Base-by-base conservation (phyloP, 2,329 filamentous ascomycete species). In the Pseudogymnoascus sp. region DNA sequence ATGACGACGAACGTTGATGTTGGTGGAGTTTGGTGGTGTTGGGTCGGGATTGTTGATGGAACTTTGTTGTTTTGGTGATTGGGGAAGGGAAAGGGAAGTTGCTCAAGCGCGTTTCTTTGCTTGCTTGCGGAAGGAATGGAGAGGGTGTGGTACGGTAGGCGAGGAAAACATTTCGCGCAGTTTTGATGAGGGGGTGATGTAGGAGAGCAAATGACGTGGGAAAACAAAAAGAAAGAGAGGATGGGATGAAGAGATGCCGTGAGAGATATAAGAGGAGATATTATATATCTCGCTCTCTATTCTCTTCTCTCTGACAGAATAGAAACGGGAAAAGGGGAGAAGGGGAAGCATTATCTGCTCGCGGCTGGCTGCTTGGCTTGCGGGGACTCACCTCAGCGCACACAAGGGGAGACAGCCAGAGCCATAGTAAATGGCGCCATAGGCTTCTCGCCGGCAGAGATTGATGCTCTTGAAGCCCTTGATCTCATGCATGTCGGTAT, bases 1-100 rank as follows among this genome's bases (percentile, higher is more conserved):
- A 50, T 44, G 60, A 40, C 33, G 38, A 62, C 60, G 60, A 64
- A 64, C 61, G 63, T 69, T 62, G 67, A 66, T 65, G 66, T n/a
- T n/a, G n/a, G n/a, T n/a, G n/a, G n/a, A n/a, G n/a, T n/a, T 64
- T 64, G 26, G 61, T 33, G 59, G 31, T 42, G 61, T 60, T 42
- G 64, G 56, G 29, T 37, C 21, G 16, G 56, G 56, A 16, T 21
- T 38, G 56, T 60, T 38, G 56, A 60, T 37, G 31, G 56, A 37
- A 60, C 35, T 35, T 60, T 35, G 56, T 37, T 60, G 56, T 60
- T 60, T 60, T 60, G 31, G 56, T 60, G 56, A 60, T 60, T 35
- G n/a, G 31, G 44, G 14, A 29, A 50, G 24, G 44, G 44, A 50
- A 24, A 50, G 44, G 44, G 44, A 53, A 53, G 44, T 53, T 29